Evolutionary conservation across 805 yeast genomes (phyloP).

Genomic region (Hanseniaspora pseudoguilliermondii): DNA sequence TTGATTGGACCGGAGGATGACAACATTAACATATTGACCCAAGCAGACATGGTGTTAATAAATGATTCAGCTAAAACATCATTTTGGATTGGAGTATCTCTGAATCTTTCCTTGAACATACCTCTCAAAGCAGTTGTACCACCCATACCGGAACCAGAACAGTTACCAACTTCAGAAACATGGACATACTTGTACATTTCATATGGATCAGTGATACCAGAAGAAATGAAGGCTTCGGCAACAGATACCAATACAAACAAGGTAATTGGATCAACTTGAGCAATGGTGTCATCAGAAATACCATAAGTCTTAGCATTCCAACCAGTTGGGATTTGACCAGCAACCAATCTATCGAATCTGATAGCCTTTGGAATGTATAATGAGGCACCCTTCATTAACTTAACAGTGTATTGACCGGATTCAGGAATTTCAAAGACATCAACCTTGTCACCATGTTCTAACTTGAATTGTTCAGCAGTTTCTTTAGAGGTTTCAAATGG

Average conservation of each 20-base stretch:
- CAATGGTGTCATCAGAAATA: conserved; percentile 80
- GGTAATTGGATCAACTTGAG: conserved; percentile 94
- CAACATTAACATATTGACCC: conserved; percentile 96
- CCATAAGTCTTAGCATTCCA: conserved; percentile 95
- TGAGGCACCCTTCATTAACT: conserved; percentile 83
- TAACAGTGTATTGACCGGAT: conserved; percentile 84
- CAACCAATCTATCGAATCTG: conserved; percentile 55
- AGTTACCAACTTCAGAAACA: conserved; percentile 96
- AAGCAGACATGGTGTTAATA: conserved; percentile 97
- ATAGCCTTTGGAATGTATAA: conserved; percentile 73
- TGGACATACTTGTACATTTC: conserved; percentile 97
- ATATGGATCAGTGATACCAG: conserved; percentile 97
- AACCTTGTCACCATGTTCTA: conserved; percentile 85
- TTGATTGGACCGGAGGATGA: conserved; percentile 98
- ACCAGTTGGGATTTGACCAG: conserved; percentile 89
- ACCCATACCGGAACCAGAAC: conserved; percentile 99
- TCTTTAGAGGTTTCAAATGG: conserved; percentile 91
- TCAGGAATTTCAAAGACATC: conserved; percentile 82
- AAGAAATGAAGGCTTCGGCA: conserved; percentile 80
- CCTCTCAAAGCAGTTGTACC: conserved; percentile 96
- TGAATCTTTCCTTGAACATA: conserved; percentile 91
- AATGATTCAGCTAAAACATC: conserved; percentile 96
- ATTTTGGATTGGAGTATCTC: conserved; percentile 89
- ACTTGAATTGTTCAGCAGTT: conserved; percentile 88
- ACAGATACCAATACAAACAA: conserved; percentile 86